Base-by-base conservation (phyloP, 352 stramenopile species). In the Globisporangium lucens region DNA sequence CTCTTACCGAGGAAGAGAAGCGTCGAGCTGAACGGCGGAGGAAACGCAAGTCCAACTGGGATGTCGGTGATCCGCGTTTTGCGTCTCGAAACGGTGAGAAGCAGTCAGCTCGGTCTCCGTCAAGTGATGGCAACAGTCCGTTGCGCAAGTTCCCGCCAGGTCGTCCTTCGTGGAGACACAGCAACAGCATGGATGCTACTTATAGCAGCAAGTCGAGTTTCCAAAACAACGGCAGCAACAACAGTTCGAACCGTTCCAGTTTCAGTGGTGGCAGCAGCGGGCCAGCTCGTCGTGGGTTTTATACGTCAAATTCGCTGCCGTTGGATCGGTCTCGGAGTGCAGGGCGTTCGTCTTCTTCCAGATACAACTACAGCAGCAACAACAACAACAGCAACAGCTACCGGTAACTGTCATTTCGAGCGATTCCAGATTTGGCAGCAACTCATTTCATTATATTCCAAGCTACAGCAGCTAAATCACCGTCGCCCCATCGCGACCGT, bases 11-110 rank as follows among this genome's bases (percentile, higher is more conserved):
- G 47, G 80, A 89, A 67, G 75, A 88, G 29, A 75, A 75, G n/a
- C 80, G 81, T 4, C 80, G 85, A 51, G 79, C 83, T 6, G 81
- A 90, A 69, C 76, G 83, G 35, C 79, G 87, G 57, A 79, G 85
- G 66, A 82, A 79, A 33, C 82, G 81, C 33, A 93, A 90, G 57
- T 85, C 85, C 0, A 91, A 94, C 65, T 95, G 87, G 87, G 87
- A 95, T 67, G 82, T 93, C 8, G 85, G 85, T 30, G 87, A 95
- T 56, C 87, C 87, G 3, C 82, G 84, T 0, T 73, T 79, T 13
- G 79, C 71, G 59, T 72, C 71, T 43, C 82, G 72, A 15, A 74
- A 69, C 43, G 41, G 74, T 29, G 58, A 71, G 27, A 60, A 64
- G 41, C 61, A 35, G 20, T 38, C 20, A 6, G 41, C 30, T 8